Evolutionary conservation across 768 basidiomycete species (phyloP).

Genomic region (Xerocomellus amylosporus): DNA sequence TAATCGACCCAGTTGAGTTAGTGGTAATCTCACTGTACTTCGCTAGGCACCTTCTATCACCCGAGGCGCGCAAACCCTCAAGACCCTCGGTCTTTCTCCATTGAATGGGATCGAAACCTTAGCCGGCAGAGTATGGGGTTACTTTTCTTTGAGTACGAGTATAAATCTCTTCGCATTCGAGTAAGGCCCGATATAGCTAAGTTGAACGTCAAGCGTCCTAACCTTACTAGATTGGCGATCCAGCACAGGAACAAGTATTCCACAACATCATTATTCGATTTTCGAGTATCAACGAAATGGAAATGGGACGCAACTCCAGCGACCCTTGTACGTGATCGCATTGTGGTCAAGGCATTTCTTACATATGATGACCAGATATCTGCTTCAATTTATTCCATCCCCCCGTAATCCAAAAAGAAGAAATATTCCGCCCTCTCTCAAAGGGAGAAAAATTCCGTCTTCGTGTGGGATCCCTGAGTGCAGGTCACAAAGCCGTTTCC

Average conservation of each 20-base stretch:
- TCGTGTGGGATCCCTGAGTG: slow-evolving; percentile 56
- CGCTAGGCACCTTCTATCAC: slow-evolving; percentile 29
- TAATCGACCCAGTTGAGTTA: slow-evolving; percentile 1
- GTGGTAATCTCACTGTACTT: background rate
- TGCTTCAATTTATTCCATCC: slow-evolving; percentile 68
- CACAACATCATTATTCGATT: slow-evolving; percentile 54
- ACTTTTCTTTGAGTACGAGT: slow-evolving; percentile 63
- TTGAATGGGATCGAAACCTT: slow-evolving; percentile 65
- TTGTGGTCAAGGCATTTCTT: slow-evolving; percentile 8
- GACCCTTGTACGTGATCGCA: slow-evolving; percentile 51
- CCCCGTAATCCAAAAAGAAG: slow-evolving; percentile 57
- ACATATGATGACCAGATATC: slow-evolving; percentile 42
- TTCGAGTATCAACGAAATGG: slow-evolving; percentile 57
- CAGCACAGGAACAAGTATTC: slow-evolving; percentile 48
- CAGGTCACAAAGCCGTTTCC: slow-evolving; percentile 57
- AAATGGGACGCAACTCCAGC: slow-evolving; percentile 52
- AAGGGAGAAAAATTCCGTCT: slow-evolving; percentile 42
- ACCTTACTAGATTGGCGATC: slow-evolving; percentile 54
- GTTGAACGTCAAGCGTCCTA: background rate
- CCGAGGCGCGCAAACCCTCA: slow-evolving; percentile 24
- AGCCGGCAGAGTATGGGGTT: slow-evolving; percentile 45
- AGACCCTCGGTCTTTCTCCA: slow-evolving; percentile 54
- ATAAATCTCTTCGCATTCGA: slow-evolving; percentile 61
- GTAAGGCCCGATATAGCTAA: slow-evolving; percentile 35
- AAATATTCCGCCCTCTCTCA: slow-evolving; percentile 53